Evolutionary conservation across 805 yeast species (phyloP).

Genomic region (Nakazawaea ernobii): DNA sequence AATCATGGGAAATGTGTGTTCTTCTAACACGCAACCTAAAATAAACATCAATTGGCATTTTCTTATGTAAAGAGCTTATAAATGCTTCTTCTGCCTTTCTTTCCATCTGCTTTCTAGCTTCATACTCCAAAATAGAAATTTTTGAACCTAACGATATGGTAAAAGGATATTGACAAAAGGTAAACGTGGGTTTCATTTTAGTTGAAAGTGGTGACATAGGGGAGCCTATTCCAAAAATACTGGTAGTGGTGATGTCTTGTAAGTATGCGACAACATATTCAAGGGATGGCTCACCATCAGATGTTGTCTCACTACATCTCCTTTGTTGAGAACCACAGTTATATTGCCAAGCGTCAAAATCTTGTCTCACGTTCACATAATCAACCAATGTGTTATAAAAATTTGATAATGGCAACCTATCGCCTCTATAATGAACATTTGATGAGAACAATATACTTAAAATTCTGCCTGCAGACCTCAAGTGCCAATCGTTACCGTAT

Average conservation of each 20-base stretch:
- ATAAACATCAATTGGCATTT: slow-evolving; percentile 58
- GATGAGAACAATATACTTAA: slow-evolving; percentile 52
- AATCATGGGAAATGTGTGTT: slow-evolving; percentile 62
- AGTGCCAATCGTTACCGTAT: slow-evolving; percentile 81
- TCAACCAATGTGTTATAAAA: slow-evolving; percentile 84
- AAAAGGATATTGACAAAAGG: slow-evolving; percentile 82
- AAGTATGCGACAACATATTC: slow-evolving; percentile 42
- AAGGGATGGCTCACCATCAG: slow-evolving; percentile 19
- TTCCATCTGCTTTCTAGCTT: slow-evolving; percentile 77
- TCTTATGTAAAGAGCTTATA: slow-evolving; percentile 61
- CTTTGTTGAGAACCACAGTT: slow-evolving; percentile 14
- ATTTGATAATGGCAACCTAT: slow-evolving; percentile 30
- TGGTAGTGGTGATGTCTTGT: slow-evolving; percentile 25
- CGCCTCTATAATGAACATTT: slow-evolving; percentile 30
- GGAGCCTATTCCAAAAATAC: slow-evolving; percentile 29
- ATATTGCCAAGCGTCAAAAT: slow-evolving; percentile 81
- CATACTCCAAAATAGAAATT: slow-evolving; percentile 74
- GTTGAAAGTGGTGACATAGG: slow-evolving; percentile 17
- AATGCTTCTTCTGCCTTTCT: slow-evolving; percentile 87
- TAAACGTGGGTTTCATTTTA: slow-evolving; percentile 30
- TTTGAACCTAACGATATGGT: slow-evolving; percentile 77
- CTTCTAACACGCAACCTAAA: slow-evolving; percentile 68
- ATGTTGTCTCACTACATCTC: not conserved
- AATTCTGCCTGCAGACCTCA: slow-evolving; percentile 58
- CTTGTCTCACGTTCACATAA: slow-evolving; percentile 67